Percentiles rank a stretch among this genome's conserved stretches.
These are phyloP conservation scores for Hygrophorus pudorinus DNA, from an alignment of 768 basidiomycete species.

Conservation along the genomic window DNA sequence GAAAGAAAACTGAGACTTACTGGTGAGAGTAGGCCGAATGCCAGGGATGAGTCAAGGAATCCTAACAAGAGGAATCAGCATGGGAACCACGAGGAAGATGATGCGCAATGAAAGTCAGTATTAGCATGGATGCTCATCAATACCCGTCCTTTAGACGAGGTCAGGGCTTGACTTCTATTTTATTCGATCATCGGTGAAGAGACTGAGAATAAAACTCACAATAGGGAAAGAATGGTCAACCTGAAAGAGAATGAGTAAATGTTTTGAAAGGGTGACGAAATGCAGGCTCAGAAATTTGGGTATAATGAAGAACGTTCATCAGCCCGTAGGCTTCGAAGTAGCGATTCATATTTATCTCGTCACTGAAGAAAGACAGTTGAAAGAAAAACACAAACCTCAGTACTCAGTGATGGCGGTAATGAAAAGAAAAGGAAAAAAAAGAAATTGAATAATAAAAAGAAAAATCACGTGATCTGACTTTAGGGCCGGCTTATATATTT, in stretches of 20 bases:
- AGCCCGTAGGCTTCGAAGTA: slow-evolving; percentile 71
- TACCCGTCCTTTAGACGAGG: slow-evolving; percentile 57
- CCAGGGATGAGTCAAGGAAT: not conserved
- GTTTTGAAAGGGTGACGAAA: slow-evolving; percentile 4
- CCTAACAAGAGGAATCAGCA: slow-evolving; percentile 2
- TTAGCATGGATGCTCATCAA: slow-evolving; percentile 88
- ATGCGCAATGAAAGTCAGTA: slow-evolving; percentile 41
- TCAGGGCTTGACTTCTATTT: slow-evolving; percentile 92
- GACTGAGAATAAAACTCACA: slow-evolving; percentile 20
- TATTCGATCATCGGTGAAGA: slow-evolving; percentile 44
- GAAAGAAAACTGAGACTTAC: slow-evolving; percentile 8
- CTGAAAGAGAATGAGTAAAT: slow-evolving; percentile 3
- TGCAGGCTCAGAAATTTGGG: slow-evolving; percentile 83
- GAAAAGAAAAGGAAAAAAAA: slow-evolving; percentile 11
- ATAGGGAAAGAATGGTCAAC: slow-evolving; percentile 8
- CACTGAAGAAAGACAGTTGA: slow-evolving; percentile 25
- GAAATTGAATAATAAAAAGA: slow-evolving; percentile 5
- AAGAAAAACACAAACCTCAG: slow-evolving; percentile 21
- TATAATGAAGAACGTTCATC: slow-evolving; percentile 62
- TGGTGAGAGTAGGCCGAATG: slow-evolving; percentile 5
- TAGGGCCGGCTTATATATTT: slow-evolving; percentile 30
- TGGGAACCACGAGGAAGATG: no score
- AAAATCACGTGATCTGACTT: slow-evolving; percentile 11
- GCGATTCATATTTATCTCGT: slow-evolving; percentile 74
- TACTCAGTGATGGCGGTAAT: no score